These are phyloP conservation scores for Eucalyptus leucophloia DNA, from an alignment of 345 rosid genomes.

Conservation along the genomic window DNA sequence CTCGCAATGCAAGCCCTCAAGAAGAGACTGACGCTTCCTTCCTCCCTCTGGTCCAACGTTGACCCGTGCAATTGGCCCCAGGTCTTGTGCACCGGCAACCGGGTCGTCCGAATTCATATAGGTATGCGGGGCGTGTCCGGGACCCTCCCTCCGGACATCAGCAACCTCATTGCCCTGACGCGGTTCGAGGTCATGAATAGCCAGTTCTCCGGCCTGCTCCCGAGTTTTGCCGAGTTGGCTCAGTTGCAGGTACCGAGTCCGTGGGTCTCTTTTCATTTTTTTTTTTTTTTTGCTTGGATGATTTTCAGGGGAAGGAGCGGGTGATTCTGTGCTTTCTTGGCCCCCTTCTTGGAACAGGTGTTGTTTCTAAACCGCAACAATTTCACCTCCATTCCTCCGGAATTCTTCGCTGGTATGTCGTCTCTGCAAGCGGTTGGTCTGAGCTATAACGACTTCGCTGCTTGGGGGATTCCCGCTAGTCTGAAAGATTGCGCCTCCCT, in stretches of 20 bases:
- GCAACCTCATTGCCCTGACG: constrained; percentile 21
- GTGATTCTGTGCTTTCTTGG: neutral
- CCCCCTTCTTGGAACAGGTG: neutral
- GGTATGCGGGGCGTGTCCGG: constrained; percentile 19
- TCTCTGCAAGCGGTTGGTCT: constrained; percentile 20
- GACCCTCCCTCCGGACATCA: constrained; percentile 42
- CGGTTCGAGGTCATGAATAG: constrained; percentile 37
- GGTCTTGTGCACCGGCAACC: constrained; percentile 18
- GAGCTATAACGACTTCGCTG: constrained; percentile 27
- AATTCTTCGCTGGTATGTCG: constrained; percentile 50
- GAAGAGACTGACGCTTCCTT: constrained; percentile 15
- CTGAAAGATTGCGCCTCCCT: constrained; percentile 32
- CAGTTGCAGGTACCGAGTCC: constrained; percentile 3
- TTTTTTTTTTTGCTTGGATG: neutral
- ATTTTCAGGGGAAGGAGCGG: neutral
- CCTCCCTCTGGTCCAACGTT: constrained; percentile 40
- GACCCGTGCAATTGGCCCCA: constrained; percentile 53
- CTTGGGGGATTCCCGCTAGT: constrained; percentile 48
- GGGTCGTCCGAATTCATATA: constrained; percentile 59
- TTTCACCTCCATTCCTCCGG: constrained; percentile 33
- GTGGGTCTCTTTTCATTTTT: neutral
- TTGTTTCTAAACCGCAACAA: constrained; percentile 20
- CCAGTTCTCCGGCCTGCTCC: constrained; percentile 33
- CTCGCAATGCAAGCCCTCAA: constrained; percentile 13
- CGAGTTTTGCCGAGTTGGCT: constrained; percentile 41